Percentiles rank a stretch among this genome's conserved stretches.
These are phyloP conservation scores for Haematococcus sp. DNA, from an alignment of 139 green algal species.

Conservation along the genomic window DNA sequence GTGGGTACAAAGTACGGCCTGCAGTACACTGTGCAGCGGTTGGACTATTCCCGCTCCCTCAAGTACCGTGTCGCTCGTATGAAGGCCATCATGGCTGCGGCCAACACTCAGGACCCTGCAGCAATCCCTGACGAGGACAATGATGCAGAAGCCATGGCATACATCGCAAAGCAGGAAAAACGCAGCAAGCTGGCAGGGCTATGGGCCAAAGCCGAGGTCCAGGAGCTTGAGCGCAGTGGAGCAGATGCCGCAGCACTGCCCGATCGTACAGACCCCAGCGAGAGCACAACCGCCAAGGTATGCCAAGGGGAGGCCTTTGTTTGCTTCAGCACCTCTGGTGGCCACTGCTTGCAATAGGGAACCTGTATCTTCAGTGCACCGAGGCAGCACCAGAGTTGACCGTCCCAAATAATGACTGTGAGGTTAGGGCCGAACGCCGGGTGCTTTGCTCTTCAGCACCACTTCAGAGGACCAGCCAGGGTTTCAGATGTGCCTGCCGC, in stretches of 20 bases:
- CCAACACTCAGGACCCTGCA: not conserved
- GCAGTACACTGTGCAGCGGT: conserved; percentile 20
- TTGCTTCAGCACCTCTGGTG: too few species aligned
- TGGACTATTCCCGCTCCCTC: conserved; percentile 8
- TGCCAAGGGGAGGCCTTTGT: too few species aligned
- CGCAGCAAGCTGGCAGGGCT: conserved; percentile 17
- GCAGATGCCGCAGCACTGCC: not conserved
- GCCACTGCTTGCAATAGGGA: too few species aligned
- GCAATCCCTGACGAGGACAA: not conserved
- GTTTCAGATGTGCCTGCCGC: too few species aligned
- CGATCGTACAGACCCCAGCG: too few species aligned
- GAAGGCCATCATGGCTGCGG: not conserved
- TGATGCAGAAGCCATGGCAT: conserved; percentile 11
- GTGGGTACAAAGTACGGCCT: conserved; percentile 21
- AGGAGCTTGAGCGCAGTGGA: conserved; percentile 11
- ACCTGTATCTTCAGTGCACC: too few species aligned
- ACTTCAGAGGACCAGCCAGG: too few species aligned
- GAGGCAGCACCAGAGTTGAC: too few species aligned
- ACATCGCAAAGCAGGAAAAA: conserved; percentile 13
- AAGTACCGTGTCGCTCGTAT: conserved; percentile 5
- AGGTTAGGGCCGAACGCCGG: too few species aligned
- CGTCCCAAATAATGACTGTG: too few species aligned
- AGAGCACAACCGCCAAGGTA: too few species aligned
- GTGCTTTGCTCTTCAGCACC: too few species aligned
- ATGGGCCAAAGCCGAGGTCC: conserved; percentile 27